Evolutionary conservation across 2,329 filamentous ascomycete species (phyloP).

Genomic region (Paraconiothyrium sp.): DNA sequence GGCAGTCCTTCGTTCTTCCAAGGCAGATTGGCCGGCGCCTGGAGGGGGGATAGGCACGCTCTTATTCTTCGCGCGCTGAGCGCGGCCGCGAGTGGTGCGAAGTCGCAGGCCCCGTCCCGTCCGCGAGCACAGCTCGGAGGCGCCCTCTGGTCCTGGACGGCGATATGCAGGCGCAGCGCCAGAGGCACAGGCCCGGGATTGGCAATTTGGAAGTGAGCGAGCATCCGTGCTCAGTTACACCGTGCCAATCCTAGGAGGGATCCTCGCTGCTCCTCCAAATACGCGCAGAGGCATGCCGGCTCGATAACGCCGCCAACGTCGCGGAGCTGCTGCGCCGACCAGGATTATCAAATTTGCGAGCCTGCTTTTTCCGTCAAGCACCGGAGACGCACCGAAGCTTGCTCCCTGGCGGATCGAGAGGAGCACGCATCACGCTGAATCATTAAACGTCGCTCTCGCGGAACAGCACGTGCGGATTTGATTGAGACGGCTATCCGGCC

Average conservation of each 20-base stretch:
- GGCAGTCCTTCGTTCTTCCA: constrained; percentile 38
- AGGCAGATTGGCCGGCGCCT: constrained; percentile 44
- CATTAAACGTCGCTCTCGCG: constrained; percentile 18
- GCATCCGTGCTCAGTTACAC: constrained; percentile 34
- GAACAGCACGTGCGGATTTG: constrained; percentile 35
- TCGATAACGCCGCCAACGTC: constrained; percentile 33
- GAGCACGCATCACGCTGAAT: constrained; percentile 27
- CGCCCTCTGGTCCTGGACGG: constrained; percentile 33
- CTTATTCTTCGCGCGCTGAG: constrained; percentile 42
- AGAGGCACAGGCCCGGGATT: constrained; percentile 26
- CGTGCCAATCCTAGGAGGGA: constrained; percentile 40
- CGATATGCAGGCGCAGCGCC: constrained; percentile 32
- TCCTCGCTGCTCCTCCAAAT: constrained; percentile 32
- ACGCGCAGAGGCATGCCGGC: constrained; percentile 28
- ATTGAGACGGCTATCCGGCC: constrained; percentile 33
- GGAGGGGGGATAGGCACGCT: constrained; percentile 42
- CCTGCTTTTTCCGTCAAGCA: constrained; percentile 23
- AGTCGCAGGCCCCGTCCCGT: constrained; percentile 28
- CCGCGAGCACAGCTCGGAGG: constrained; percentile 24
- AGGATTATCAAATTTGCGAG: constrained; percentile 18
- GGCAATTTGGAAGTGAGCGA: constrained; percentile 33
- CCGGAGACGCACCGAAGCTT: constrained; percentile 19
- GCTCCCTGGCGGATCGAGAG: constrained; percentile 27
- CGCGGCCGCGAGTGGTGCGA: constrained; percentile 21
- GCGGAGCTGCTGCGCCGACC: constrained; percentile 13